phyloP scores from a whole-genome alignment of 2,329 filamentous ascomycete genomes.

The Paraconiothyrium brasiliense region DNA sequence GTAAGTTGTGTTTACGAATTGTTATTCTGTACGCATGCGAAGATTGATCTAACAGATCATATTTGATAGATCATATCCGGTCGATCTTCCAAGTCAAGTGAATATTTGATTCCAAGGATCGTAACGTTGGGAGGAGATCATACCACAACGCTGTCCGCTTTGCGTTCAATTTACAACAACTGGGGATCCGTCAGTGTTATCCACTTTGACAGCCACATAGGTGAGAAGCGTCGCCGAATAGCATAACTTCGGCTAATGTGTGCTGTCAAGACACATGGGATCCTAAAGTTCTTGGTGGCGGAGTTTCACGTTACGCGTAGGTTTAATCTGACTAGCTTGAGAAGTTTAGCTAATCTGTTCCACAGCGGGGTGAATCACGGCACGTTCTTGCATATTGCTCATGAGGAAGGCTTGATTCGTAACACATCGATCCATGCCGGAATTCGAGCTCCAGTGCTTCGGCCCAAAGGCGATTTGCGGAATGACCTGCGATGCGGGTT shows the following conservation, averaged over 20 bases:
- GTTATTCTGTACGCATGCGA: not conserved
- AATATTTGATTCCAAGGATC: constrained; percentile 59
- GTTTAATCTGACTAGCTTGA: constrained; percentile 27
- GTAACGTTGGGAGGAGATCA: constrained; percentile 66
- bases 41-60: not conserved
- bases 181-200: constrained; percentile 67
- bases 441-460: constrained; percentile 64
- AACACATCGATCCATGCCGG: constrained; percentile 71
- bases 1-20: constrained; percentile 36
- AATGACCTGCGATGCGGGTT: constrained; percentile 70
- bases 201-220: constrained; percentile 66
- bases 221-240: constrained; percentile 26
- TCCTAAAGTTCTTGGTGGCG: constrained; percentile 63
- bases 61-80: constrained; percentile 54
- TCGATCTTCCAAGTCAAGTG: constrained; percentile 56
- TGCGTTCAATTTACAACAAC: constrained; percentile 59
- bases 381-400: constrained; percentile 69
- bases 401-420: constrained; percentile 68
- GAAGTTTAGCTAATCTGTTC: constrained; percentile 15
- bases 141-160: constrained; percentile 63
- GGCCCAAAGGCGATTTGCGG: constrained; percentile 60
- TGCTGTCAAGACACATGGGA: constrained; percentile 62
- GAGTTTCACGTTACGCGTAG: constrained; percentile 68
- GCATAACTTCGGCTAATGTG: constrained; percentile 1
- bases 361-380: constrained; percentile 65